These are phyloP conservation scores for Seiridium unicorne DNA, from an alignment of 2,329 filamentous ascomycete species.

Conservation along the genomic window DNA sequence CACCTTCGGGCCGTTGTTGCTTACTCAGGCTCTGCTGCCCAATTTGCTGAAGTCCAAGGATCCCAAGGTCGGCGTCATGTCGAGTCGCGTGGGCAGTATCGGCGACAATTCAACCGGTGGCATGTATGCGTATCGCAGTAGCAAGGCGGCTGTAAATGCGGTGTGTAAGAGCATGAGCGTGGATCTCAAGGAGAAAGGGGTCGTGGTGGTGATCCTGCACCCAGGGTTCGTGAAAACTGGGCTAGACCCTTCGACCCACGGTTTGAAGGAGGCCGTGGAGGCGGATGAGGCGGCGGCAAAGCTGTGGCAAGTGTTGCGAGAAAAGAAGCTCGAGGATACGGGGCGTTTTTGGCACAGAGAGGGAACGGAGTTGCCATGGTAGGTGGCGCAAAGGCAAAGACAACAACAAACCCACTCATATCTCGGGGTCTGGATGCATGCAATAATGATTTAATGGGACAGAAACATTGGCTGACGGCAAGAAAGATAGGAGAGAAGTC, in stretches of 20 bases:
- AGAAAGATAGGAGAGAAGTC: too few relatives aligned
- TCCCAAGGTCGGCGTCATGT: conserved; percentile 38
- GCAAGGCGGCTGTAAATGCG: conserved; percentile 42
- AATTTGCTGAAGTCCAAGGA: conserved; percentile 30
- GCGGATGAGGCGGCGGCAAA: conserved; percentile 42
- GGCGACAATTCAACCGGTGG: conserved; percentile 39
- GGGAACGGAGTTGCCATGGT: conserved; percentile 13
- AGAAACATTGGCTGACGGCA: too few relatives aligned
- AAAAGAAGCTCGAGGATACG: background rate
- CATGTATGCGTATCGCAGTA: conserved; percentile 39
- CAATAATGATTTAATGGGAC: too few relatives aligned
- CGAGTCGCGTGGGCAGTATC: conserved; percentile 39
- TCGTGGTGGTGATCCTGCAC: conserved; percentile 40
- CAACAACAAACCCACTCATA: too few relatives aligned
- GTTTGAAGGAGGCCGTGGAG: conserved; percentile 35
- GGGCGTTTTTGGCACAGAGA: conserved; percentile 11
- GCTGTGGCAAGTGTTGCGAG: conserved; percentile 23
- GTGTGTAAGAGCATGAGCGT: conserved; percentile 40
- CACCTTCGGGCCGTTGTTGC: conserved; percentile 39
- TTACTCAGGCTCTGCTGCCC: conserved; percentile 41
- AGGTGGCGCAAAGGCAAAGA: background rate
- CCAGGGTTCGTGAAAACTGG: conserved; percentile 39
- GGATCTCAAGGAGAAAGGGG: conserved; percentile 35
- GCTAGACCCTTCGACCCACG: conserved; percentile 21
- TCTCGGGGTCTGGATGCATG: too few relatives aligned